A percentile compares a stretch with the other conserved stretches of the same genome.
Evolutionary conservation across 2,329 filamentous ascomycete species (phyloP).

Genomic region (Pseudopyricularia cyperi): DNA sequence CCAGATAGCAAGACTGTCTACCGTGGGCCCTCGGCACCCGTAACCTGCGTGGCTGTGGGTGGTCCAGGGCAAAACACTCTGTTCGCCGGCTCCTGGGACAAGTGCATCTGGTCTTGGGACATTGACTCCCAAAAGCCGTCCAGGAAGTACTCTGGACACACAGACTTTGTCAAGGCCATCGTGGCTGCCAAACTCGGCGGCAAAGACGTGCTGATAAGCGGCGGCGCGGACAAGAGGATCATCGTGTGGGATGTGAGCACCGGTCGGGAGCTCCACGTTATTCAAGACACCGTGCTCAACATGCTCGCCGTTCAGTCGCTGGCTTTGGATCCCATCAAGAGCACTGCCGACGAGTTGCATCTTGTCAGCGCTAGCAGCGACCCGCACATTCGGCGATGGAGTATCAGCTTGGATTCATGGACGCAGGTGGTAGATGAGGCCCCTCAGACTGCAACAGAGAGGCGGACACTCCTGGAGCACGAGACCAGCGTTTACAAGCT

Average conservation of each 20-base stretch:
- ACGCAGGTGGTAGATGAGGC: constrained; percentile 38
- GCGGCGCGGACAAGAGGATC: constrained; percentile 66
- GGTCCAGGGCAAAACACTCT: constrained; percentile 43
- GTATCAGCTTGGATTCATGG: constrained; percentile 36
- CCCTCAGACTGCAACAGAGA: constrained; percentile 15
- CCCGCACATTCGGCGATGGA: constrained; percentile 68
- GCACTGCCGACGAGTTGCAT: constrained; percentile 33
- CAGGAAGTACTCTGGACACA: constrained; percentile 61
- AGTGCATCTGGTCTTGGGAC: constrained; percentile 78
- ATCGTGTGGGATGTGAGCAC: constrained; percentile 69
- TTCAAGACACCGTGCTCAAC: constrained; percentile 58
- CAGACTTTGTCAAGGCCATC: constrained; percentile 84
- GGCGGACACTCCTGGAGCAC: constrained; percentile 57
- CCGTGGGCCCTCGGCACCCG: constrained; percentile 63
- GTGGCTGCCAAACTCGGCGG: constrained; percentile 46
- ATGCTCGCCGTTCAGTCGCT: constrained; percentile 75
- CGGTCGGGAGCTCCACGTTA: constrained; percentile 55
- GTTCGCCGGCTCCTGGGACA: constrained; percentile 92
- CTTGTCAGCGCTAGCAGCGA: constrained; percentile 74
- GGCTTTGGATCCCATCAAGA: constrained; percentile 55
- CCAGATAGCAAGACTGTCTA: constrained; percentile 37
- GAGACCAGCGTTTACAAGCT: constrained; percentile 84
- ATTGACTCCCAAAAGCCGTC: constrained; percentile 38
- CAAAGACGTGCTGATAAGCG: constrained; percentile 55
- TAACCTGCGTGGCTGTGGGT: constrained; percentile 63